Evolutionary conservation across 1,284 basidiomycete species (phyloP).

Genomic region (Melampsora americana): DNA sequence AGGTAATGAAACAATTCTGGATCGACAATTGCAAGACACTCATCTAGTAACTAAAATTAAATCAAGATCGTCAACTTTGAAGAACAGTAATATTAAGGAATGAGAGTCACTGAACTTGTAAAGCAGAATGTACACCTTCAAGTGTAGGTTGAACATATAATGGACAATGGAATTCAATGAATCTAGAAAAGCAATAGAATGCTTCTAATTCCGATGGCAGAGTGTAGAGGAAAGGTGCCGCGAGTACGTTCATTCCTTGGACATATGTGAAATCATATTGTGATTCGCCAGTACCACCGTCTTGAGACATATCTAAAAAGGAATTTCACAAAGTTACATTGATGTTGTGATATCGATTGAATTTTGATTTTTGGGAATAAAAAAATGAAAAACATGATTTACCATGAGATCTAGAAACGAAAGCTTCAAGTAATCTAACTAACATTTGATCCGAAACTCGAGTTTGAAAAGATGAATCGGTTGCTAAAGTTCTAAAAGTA

Average conservation of each 20-base stretch:
- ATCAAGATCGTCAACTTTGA: constrained; percentile 11
- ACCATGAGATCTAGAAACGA: constrained; percentile 91
- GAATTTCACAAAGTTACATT: constrained; percentile 64
- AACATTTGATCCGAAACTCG: constrained; percentile 93
- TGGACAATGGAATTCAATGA: constrained; percentile 89
- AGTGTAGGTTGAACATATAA: constrained; percentile 92
- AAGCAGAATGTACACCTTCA: constrained; percentile 85
- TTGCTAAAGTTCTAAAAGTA: constrained; percentile 77
- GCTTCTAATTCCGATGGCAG: constrained; percentile 94
- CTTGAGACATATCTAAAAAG: constrained; percentile 70
- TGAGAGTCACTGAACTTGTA: constrained; percentile 64
- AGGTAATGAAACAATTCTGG: constrained; percentile 76
- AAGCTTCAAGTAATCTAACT: constrained; percentile 88
- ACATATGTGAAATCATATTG: constrained; percentile 40
- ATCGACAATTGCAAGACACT: constrained; percentile 85
- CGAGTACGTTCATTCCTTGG: constrained; percentile 86
- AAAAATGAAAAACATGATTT: constrained; percentile 47
- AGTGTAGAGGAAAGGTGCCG: constrained; percentile 92
- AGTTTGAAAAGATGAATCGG: constrained; percentile 90
- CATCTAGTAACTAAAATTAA: constrained; percentile 72
- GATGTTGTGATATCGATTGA: not conserved
- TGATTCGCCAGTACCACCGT: not conserved
- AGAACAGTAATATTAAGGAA: not conserved
- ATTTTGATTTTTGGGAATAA: too few relatives aligned
- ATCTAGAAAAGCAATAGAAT: constrained; percentile 88